Percentiles rank a stretch among this genome's conserved stretches.
These are phyloP conservation scores for Mycena alexandri DNA, from an alignment of 768 basidiomycete species.

Conservation along the genomic window DNA sequence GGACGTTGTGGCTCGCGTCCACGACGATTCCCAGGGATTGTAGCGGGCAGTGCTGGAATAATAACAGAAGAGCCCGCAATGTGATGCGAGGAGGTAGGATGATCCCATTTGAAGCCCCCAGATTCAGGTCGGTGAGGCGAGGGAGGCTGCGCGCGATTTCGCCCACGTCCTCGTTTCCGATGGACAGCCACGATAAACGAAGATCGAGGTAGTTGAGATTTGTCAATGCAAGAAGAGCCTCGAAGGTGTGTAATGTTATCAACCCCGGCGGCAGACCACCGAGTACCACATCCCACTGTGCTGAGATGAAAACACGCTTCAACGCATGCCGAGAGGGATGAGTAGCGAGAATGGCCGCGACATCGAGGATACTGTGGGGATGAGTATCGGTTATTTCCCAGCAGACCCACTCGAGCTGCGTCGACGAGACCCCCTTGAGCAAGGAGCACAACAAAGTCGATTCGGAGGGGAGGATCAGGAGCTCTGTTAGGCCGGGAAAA, in stretches of 20 bases:
- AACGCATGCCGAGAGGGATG: neutral
- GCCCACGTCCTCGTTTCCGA: constrained; percentile 7
- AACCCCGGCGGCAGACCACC: neutral
- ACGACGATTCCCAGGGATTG: neutral
- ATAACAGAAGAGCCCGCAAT: neutral
- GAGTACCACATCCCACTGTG: neutral
- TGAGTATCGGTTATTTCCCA: neutral
- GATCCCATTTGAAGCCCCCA: neutral
- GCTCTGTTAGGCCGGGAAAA: neutral
- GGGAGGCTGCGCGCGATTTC: constrained; percentile 1
- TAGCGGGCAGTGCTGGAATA: neutral
- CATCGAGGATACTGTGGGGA: neutral
- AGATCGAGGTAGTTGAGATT: neutral
- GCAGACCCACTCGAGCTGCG: neutral
- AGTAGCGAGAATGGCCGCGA: neutral
- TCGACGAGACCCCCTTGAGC: neutral
- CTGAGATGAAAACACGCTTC: neutral
- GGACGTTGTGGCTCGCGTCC: neutral
- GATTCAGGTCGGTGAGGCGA: neutral
- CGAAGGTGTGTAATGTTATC: neutral
- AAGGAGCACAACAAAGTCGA: neutral
- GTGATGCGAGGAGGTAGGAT: neutral
- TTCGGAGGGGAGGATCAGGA: neutral
- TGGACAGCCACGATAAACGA: neutral
- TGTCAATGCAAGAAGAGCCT: neutral